A percentile compares a stretch with the other conserved stretches of the same genome.
Conservation (phyloP, 148 eudicot genomes). For the Amaranthus palmeri region DNA sequence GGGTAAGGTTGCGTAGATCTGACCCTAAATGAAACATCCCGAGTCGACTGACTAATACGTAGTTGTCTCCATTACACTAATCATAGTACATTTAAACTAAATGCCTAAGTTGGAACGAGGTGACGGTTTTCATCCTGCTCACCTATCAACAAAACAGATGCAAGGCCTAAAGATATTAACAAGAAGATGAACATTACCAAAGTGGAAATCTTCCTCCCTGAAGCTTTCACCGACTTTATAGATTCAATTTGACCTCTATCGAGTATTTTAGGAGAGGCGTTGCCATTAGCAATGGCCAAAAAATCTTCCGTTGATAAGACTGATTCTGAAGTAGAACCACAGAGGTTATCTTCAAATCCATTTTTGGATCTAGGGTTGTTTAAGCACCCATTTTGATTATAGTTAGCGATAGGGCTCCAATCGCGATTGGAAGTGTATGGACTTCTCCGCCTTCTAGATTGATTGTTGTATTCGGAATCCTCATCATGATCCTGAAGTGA, state of each 20-base stretch:
- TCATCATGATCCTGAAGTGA: constrained; percentile 66
- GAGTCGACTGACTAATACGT: too few relatives aligned
- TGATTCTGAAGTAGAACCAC: constrained; percentile 46
- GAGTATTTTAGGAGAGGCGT: constrained; percentile 19
- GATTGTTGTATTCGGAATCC: constrained; percentile 34
- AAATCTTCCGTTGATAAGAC: constrained; percentile 65
- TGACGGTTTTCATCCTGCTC: constrained; percentile 34
- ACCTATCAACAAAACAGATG: constrained; percentile 36
- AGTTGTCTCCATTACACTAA: constrained; percentile 10
- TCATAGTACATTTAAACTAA: constrained; percentile 1
- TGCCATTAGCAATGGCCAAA: constrained; percentile 15
- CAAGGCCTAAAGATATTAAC: constrained; percentile 32
- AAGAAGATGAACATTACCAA: constrained; percentile 28
- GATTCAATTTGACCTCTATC: constrained; percentile 23
- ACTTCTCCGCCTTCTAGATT: constrained; percentile 37
- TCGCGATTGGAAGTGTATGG: constrained; percentile 36
- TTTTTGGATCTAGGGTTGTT: constrained; percentile 16
- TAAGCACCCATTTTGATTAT: constrained; percentile 28
- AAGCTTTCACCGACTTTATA: constrained; percentile 19
- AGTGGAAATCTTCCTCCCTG: constrained; percentile 22
- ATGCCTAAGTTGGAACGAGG: constrained; percentile 76
- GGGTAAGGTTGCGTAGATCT: too few relatives aligned
- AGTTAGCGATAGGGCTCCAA: constrained; percentile 42
- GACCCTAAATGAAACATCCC: too few relatives aligned
- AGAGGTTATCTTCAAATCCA: constrained; percentile 22